Evolutionary conservation across 2,329 filamentous ascomycete genomes (phyloP).

Genomic region (Trichoderma pleuroti): DNA sequence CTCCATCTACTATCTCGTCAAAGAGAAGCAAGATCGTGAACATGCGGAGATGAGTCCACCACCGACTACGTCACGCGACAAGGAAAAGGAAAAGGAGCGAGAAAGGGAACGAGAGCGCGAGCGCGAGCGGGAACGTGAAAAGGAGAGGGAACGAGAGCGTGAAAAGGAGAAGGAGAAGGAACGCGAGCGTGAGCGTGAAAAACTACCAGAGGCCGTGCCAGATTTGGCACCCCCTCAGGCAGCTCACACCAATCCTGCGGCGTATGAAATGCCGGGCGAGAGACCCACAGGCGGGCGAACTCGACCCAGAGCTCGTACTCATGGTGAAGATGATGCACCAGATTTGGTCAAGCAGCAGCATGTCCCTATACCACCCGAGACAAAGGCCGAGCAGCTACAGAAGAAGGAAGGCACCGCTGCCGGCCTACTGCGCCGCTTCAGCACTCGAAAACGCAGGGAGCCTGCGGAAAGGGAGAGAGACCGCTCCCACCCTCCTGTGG

Average conservation of each 20-base stretch:
- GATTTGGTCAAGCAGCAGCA: constrained; percentile 46
- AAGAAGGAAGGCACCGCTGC: constrained; percentile 87
- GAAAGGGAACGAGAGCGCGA: constrained; percentile 28
- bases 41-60: constrained; percentile 43
- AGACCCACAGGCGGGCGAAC: constrained; percentile 79
- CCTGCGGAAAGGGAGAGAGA: constrained; percentile 60
- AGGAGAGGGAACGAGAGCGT: constrained; percentile 25
- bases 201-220: constrained; percentile 53
- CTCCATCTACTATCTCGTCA: constrained; percentile 94
- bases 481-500: constrained; percentile 65
- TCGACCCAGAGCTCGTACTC: constrained; percentile 81
- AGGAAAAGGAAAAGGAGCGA: constrained; percentile 28
- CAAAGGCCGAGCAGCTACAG: constrained; percentile 56
- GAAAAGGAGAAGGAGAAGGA: constrained; percentile 24
- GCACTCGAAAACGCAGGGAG: constrained; percentile 75
- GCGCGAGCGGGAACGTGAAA: constrained; percentile 25
- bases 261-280: constrained; percentile 87
- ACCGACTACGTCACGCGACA: constrained; percentile 40
- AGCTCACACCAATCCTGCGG: constrained; percentile 79
- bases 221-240: constrained; percentile 78
- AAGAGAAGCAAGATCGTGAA: constrained; percentile 87
- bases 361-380: constrained; percentile 45
- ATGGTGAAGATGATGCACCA: constrained; percentile 86
- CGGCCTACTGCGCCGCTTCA: constrained; percentile 82
- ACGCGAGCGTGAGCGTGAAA: constrained; percentile 28